phyloP scores from a whole-genome alignment of 495 filamentous ascomycete genomes.

The Sporormia fimetaria region DNA sequence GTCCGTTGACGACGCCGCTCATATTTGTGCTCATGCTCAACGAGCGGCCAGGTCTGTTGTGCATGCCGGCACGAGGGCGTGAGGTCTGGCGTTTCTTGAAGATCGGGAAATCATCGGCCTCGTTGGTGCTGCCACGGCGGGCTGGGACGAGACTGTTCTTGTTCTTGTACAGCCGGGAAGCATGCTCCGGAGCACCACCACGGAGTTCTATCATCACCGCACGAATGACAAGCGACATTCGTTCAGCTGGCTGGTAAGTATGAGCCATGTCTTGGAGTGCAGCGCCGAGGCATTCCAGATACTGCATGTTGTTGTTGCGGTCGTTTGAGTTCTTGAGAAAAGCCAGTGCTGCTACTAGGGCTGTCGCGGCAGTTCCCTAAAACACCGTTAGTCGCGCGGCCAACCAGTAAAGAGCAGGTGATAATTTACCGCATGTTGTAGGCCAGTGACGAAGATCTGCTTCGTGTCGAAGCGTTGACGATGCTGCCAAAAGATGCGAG shows the following conservation, averaged over 20 bases:
- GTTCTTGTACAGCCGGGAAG: slow-evolving; percentile 19
- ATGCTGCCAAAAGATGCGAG: slow-evolving; percentile 43
- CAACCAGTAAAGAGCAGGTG: not conserved
- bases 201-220: slow-evolving; percentile 31
- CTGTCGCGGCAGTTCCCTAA: slow-evolving; percentile 39
- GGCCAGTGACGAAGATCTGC: slow-evolving; percentile 35
- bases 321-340: slow-evolving; percentile 37
- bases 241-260: slow-evolving; percentile 30
- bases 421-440: slow-evolving; percentile 37
- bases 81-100: slow-evolving; percentile 26
- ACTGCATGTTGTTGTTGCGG: slow-evolving; percentile 31
- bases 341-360: slow-evolving; percentile 41
- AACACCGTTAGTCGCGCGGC: not conserved
- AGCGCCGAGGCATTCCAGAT: slow-evolving; percentile 29
- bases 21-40: slow-evolving; percentile 16
- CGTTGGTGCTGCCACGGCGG: slow-evolving; percentile 23
- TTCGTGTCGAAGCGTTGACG: slow-evolving; percentile 40
- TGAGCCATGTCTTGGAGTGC: slow-evolving; percentile 30
- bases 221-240: slow-evolving; percentile 28
- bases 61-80: slow-evolving; percentile 9
- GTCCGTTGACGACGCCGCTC: slow-evolving; percentile 9
- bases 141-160: slow-evolving; percentile 22
- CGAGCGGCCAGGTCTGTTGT: slow-evolving; percentile 1
- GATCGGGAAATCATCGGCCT: slow-evolving; percentile 14
- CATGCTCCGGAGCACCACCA: slow-evolving; percentile 10